phyloP scores from a whole-genome alignment of 306 rosid genomes.

The Leucaena leucocephala region DNA sequence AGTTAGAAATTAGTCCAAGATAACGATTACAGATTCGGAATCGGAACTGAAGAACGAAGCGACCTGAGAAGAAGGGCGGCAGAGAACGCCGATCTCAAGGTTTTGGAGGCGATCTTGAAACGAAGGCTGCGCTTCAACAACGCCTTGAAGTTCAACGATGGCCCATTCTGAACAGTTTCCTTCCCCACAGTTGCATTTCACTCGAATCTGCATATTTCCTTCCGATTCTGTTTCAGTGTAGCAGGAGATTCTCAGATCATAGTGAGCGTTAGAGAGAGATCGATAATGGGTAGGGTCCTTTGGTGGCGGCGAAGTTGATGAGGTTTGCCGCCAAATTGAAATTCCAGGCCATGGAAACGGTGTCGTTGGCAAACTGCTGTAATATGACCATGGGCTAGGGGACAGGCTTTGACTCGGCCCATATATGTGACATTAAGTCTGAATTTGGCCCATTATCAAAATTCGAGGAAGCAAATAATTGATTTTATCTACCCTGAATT shows the following conservation, averaged over 20 bases:
- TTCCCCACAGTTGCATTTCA: constrained; percentile 67
- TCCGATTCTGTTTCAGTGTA: not conserved
- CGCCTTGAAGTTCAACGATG: constrained; percentile 72
- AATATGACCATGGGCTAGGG: too few species aligned
- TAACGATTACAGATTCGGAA: constrained; percentile 1
- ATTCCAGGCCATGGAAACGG: too few species aligned
- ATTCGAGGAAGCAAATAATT: too few species aligned
- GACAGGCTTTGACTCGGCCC: too few species aligned
- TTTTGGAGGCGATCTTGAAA: constrained; percentile 62
- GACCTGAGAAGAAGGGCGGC: constrained; percentile 72
- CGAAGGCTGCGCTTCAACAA: constrained; percentile 62
- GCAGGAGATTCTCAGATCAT: not conserved
- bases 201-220: constrained; percentile 60
- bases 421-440: too few species aligned
- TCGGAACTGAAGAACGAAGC: not conserved
- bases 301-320: constrained; percentile 3
- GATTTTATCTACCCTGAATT: too few species aligned
- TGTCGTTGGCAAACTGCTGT: too few species aligned
- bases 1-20: not conserved
- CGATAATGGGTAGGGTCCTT: not conserved
- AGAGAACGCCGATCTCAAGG: constrained; percentile 67
- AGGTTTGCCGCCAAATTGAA: not conserved
- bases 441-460: too few species aligned
- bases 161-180: constrained; percentile 81
- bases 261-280: not conserved